phyloP scores from a whole-genome alignment of 495 filamentous ascomycete genomes.

The Aspergillus carlsbadensis region DNA sequence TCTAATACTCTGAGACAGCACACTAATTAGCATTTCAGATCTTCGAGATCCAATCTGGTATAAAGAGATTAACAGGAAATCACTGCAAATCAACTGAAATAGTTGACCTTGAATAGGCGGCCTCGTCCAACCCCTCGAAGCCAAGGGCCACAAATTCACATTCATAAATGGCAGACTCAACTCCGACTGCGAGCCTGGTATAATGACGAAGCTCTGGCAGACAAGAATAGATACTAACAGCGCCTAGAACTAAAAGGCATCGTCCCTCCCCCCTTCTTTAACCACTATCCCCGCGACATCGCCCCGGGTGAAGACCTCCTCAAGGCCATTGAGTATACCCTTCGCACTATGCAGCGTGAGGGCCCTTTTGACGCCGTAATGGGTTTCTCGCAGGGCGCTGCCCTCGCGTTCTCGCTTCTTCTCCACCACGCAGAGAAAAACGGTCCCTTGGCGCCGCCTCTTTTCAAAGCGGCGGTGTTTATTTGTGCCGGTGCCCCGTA shows the following conservation, averaged over 20 bases:
- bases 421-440: conserved; percentile 33
- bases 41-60: conserved; percentile 41
- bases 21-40: conserved; percentile 24
- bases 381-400: conserved; percentile 47
- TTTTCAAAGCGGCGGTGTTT: conserved; percentile 44
- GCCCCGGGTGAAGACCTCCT: conserved; percentile 27
- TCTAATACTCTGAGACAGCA: conserved; percentile 56
- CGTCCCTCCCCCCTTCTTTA: conserved; percentile 39
- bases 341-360: conserved; percentile 29
- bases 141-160: conserved; percentile 34
- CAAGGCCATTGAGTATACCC: conserved; percentile 33
- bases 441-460: conserved; percentile 16
- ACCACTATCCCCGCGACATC: conserved; percentile 31
- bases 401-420: conserved; percentile 36
- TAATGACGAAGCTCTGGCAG: neutral
- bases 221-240: neutral
- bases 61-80: neutral
- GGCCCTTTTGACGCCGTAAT: conserved; percentile 50
- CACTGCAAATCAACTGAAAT: neutral
- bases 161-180: conserved; percentile 34
- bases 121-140: conserved; percentile 29
- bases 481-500: conserved; percentile 36
- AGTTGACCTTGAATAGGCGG: conserved; percentile 25
- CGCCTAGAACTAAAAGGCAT: conserved; percentile 34
- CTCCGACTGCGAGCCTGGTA: conserved; percentile 33